Evolutionary conservation across 139 green algal genomes (phyloP), one percentile per base, ranked within the genome.

Genomic region (Chlamydomonas asymmetrica): DNA sequence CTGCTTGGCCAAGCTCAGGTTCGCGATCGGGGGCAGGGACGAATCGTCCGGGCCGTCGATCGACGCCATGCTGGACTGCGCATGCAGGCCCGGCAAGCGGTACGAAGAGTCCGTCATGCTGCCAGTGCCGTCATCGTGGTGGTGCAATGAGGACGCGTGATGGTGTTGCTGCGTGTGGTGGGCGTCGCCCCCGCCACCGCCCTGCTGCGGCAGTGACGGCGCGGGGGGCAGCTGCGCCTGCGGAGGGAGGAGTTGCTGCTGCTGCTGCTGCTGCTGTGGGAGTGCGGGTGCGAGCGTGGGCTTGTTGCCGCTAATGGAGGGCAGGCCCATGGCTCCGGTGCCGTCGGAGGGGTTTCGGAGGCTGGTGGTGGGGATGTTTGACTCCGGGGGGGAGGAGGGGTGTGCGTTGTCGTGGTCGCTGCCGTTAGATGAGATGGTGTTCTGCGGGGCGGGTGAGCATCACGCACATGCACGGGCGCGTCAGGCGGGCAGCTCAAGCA

Each of bases 11-110:
- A 81, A 48, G 45, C 59, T 66, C 32, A 81, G 75, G 60, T 81
- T 76, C 60, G 66, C 75, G 48, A 81, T 81, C 38, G 75, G 75
- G 38, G 75, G 75, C 75, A 81, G 54, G 0, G 74, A 80, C 25
- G 50, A 63, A 6, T 80, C 74, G 23, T 74, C 74, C 0, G 7
- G 31, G 65, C 69, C 66, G 32, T 69, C 63, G 37, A 73, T 35
- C 2, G 35, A 54, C 8, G 50, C 63, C n/a, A 63, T 50, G 75
- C 66, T 81, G 59, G 45, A 67, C 60, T 81, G 75, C 35, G 66
- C 60, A 29, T 71, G 65, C 35, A 81, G 61, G 1, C 75, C 75
- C 18, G 75, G 66, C 59, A 81, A 35, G 6, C 69, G 62, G 18
- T 66, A 61, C 37, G 70, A 74, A 39, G 64, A 50, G 52, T 3